Evolutionary conservation across 306 rosid genomes (phyloP).

Genomic region (Pyrus bretschneideri): DNA sequence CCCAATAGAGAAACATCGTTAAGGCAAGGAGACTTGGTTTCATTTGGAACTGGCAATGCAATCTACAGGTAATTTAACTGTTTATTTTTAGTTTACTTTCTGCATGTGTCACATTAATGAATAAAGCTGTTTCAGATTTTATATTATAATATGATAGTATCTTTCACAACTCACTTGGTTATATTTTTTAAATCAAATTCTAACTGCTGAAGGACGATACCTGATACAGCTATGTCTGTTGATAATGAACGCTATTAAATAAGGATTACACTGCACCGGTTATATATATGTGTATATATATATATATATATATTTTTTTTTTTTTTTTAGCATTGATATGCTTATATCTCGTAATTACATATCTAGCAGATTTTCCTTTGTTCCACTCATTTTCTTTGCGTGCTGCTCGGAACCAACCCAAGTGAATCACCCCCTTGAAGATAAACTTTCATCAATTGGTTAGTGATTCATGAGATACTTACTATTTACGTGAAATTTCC

Average conservation of each 20-base stretch:
- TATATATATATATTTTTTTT: no score
- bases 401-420: slow-evolving; percentile 31
- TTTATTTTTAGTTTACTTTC: slow-evolving; percentile 1
- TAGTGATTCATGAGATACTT: slow-evolving; percentile 47
- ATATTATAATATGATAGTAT: neutral
- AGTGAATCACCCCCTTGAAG: slow-evolving; percentile 45
- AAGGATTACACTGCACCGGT: neutral
- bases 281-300: no score
- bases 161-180: neutral
- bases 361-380: slow-evolving; percentile 69
- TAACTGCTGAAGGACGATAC: neutral
- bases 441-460: slow-evolving; percentile 75
- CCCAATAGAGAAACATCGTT: slow-evolving; percentile 65
- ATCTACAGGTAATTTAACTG: slow-evolving; percentile 56
- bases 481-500: neutral
- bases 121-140: neutral
- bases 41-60: slow-evolving; percentile 90
- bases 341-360: neutral
- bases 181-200: neutral
- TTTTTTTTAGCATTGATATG: neutral
- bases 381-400: slow-evolving; percentile 50
- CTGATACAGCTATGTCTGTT: neutral
- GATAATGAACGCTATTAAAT: neutral
- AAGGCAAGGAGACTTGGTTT: slow-evolving; percentile 64
- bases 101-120: neutral